phyloP scores from a whole-genome alignment of 129 eudicot species.

The Daucus carota region DH1_v3.0 NC_030383.2:40956001-40956500 shows the following conservation, averaged over 20 bases:
- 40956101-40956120: too few species aligned
- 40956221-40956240: too few species aligned
- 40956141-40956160: too few species aligned
- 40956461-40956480: not conserved
- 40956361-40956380: not conserved
- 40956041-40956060: too few species aligned
- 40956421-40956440: not conserved
- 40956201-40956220: too few species aligned
- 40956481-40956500: not conserved
- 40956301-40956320: constrained; percentile 4
- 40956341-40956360: not conserved
- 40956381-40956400: not conserved
- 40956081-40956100: too few species aligned
- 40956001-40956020: too few species aligned
- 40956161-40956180: too few species aligned
- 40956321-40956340: constrained; percentile 1
- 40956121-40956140: too few species aligned
- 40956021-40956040: too few species aligned
- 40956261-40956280: constrained; percentile 77
- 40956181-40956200: too few species aligned
- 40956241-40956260: constrained; percentile 81
- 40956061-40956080: too few species aligned
- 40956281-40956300: constrained; percentile 53
- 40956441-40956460: not conserved
- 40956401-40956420: not conserved